Conservation (phyloP, 176 grass and related monocot genomes). For the Triticum aestivum region DNA sequence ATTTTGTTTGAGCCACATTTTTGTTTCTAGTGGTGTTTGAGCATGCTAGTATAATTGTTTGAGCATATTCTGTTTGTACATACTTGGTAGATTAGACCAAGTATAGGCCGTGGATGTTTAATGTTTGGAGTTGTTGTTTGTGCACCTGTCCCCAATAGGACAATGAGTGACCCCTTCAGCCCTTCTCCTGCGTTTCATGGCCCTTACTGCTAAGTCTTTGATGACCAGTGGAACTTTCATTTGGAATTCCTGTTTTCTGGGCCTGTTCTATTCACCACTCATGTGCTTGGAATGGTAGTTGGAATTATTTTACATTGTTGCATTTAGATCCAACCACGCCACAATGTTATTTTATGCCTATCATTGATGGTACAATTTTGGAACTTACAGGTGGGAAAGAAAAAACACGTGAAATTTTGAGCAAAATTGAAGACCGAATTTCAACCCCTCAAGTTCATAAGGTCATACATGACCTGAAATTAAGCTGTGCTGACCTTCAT, state of each 20-base stretch:
- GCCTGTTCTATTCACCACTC: background rate
- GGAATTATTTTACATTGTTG: background rate
- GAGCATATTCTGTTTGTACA: background rate
- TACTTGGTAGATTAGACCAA: background rate
- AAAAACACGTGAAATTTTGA: slow-evolving; percentile 21
- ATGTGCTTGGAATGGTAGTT: background rate
- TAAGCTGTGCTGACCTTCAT: slow-evolving; percentile 53
- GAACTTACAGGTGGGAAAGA: slow-evolving; percentile 36
- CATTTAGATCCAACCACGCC: background rate
- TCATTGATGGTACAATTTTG: slow-evolving; percentile 21
- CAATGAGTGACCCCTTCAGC: background rate
- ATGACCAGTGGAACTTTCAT: background rate
- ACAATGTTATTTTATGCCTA: background rate
- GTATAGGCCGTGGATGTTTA: background rate
- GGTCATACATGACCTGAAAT: slow-evolving; percentile 38
- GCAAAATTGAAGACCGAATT: slow-evolving; percentile 17
- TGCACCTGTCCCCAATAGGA: background rate
- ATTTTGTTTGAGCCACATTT: slow-evolving; percentile 3
- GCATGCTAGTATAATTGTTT: too few species aligned
- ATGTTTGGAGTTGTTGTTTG: background rate
- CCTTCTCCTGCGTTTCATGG: background rate
- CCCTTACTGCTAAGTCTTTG: background rate
- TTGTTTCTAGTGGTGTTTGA: background rate
- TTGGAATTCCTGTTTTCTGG: background rate
- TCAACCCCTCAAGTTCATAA: slow-evolving; percentile 43